phyloP scores from a whole-genome alignment of 2,329 filamentous ascomycete genomes.

The Colletotrichum coccodes region DNA sequence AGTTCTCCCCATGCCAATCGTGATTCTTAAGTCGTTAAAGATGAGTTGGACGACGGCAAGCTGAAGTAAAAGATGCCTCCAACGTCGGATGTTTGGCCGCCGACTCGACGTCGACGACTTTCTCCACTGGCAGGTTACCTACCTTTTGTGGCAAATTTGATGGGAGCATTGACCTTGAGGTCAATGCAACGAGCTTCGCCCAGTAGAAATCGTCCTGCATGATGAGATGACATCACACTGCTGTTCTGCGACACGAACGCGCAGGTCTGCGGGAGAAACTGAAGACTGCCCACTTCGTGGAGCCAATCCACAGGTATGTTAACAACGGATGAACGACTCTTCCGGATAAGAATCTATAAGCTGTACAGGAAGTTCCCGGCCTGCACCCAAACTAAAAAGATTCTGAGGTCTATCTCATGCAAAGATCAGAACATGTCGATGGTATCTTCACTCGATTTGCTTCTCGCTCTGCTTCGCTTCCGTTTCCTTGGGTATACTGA shows the following conservation, averaged over 20 bases:
- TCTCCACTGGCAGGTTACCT: neutral
- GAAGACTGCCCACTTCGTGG: neutral
- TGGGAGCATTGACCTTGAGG: neutral
- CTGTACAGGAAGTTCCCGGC: neutral
- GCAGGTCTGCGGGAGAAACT: neutral
- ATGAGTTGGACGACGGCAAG: too few species aligned
- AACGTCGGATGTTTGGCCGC: too few species aligned
- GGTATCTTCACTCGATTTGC: neutral
- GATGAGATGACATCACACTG: neutral
- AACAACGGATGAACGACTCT: neutral
- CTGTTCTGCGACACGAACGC: neutral
- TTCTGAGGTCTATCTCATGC: neutral
- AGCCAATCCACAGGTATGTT: too few species aligned
- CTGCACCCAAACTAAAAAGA: neutral
- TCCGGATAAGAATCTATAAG: too few species aligned
- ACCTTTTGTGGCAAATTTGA: neutral
- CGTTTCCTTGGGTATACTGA: constrained; percentile 20
- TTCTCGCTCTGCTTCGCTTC: neutral
- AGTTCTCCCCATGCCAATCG: too few species aligned
- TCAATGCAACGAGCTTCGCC: neutral
- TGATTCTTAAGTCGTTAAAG: too few species aligned
- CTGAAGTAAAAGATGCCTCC: too few species aligned
- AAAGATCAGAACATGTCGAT: neutral
- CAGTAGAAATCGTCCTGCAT: neutral
- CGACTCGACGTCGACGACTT: neutral